Percentiles rank a stretch among this genome's conserved stretches.
Evolutionary conservation across 2,329 filamentous ascomycete species (phyloP).

Genomic region (Curvularia spicifera): DNA sequence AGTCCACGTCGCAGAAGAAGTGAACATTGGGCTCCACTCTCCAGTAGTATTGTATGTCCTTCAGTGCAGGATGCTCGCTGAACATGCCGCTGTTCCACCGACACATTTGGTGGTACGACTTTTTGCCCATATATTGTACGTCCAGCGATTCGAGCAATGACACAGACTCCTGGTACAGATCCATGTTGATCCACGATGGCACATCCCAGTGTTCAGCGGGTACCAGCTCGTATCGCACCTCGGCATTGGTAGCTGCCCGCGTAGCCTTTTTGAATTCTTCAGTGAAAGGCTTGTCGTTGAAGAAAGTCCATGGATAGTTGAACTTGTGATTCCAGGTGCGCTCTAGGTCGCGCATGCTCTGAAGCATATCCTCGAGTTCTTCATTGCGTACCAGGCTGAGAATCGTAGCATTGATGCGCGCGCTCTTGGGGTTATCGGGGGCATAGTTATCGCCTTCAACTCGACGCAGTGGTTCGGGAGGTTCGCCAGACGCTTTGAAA

Average conservation of each 20-base stretch:
- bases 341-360: slow-evolving; percentile 90
- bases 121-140: slow-evolving; percentile 87
- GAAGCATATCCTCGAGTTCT: slow-evolving; percentile 82
- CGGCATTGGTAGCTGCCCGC: slow-evolving; percentile 81
- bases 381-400: slow-evolving; percentile 91
- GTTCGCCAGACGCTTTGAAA: slow-evolving; percentile 76
- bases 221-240: slow-evolving; percentile 85
- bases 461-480: slow-evolving; percentile 75
- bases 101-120: slow-evolving; percentile 98
- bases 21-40: slow-evolving; percentile 97
- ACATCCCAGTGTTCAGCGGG: slow-evolving; percentile 95
- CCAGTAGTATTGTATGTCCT: slow-evolving; percentile 91
- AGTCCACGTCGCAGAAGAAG: slow-evolving; percentile 99
- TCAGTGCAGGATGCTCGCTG: slow-evolving; percentile 91
- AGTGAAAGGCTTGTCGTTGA: slow-evolving; percentile 93
- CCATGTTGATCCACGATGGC: slow-evolving; percentile 88
- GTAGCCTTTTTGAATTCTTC: slow-evolving; percentile 91
- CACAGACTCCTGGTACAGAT: slow-evolving; percentile 84
- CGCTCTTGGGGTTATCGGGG: slow-evolving; percentile 74
- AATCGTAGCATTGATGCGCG: slow-evolving; percentile 91
- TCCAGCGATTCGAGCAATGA: slow-evolving; percentile 80
- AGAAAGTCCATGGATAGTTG: slow-evolving; percentile 99
- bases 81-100: slow-evolving; percentile 98
- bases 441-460: slow-evolving; percentile 75
- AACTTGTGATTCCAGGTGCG: slow-evolving; percentile 97